These are phyloP conservation scores for Rhizopus arrhizus DNA, from an alignment of 371 early-diverging fungal species.

Conservation along the genomic window DNA sequence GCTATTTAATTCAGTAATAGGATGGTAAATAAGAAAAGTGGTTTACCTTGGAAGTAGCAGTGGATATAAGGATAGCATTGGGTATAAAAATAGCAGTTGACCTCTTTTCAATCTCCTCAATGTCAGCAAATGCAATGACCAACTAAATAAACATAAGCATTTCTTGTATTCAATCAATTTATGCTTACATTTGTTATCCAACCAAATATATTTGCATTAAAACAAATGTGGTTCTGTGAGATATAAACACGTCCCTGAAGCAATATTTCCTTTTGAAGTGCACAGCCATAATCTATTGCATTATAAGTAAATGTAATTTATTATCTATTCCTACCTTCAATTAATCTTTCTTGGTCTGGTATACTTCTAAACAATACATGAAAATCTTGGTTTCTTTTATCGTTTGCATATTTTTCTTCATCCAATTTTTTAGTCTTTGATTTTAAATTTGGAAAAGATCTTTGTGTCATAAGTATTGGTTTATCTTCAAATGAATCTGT, in stretches of 20 bases:
- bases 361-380: constrained; percentile 60
- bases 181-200: constrained; percentile 83
- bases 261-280: constrained; percentile 90
- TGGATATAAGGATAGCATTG: constrained; percentile 80
- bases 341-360: constrained; percentile 57
- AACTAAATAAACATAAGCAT: constrained; percentile 44
- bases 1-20: constrained; percentile 26
- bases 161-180: neutral
- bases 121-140: constrained; percentile 78
- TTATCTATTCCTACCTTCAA: constrained; percentile 47
- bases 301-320: neutral
- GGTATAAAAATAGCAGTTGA: constrained; percentile 81
- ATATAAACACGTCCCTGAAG: constrained; percentile 91
- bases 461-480: neutral
- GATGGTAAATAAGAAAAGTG: neutral
- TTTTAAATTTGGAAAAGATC: constrained; percentile 1
- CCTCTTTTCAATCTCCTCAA: constrained; percentile 77
- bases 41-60: constrained; percentile 62
- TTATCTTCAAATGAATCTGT: constrained; percentile 3
- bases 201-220: constrained; percentile 95
- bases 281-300: constrained; percentile 82
- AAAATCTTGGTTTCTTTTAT: constrained; percentile 54
- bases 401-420: constrained; percentile 28
- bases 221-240: constrained; percentile 85
- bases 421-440: neutral